Conservation (phyloP, 768 basidiomycete species). For the Hortiboletus campestris region DNA sequence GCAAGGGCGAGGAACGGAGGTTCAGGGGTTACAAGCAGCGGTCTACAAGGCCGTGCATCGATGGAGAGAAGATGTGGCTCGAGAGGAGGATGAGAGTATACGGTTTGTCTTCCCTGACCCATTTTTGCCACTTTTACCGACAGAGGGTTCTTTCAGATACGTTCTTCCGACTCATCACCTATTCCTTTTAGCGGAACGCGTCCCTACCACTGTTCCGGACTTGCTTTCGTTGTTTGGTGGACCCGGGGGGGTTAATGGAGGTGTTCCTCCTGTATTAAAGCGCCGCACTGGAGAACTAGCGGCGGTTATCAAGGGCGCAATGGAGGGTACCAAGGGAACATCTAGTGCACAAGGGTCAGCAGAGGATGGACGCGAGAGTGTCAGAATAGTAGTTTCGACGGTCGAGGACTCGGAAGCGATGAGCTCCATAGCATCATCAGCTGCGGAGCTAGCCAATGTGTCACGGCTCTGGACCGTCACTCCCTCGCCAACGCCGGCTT, state of each 20-base stretch:
- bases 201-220: constrained; percentile 62
- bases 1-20: constrained; percentile 33
- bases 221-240: constrained; percentile 56
- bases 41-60: constrained; percentile 72
- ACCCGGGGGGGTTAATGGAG: constrained; percentile 18
- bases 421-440: constrained; percentile 4
- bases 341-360: neutral
- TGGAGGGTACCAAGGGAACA: constrained; percentile 24
- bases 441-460: constrained; percentile 3
- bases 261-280: constrained; percentile 62
- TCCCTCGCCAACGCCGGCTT: constrained; percentile 1
- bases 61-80: constrained; percentile 79
- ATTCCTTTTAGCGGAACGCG: constrained; percentile 69
- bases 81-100: constrained; percentile 85
- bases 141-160: constrained; percentile 43
- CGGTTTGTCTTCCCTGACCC: constrained; percentile 45
- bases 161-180: constrained; percentile 73
- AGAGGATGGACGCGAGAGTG: neutral
- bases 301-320: constrained; percentile 53
- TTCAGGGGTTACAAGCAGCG: constrained; percentile 46
- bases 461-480: constrained; percentile 20
- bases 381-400: neutral
- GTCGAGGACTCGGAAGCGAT: constrained; percentile 4
- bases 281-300: constrained; percentile 62
- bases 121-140: neutral